Evolutionary conservation across 2,329 filamentous ascomycete genomes (phyloP), one percentile per base, ranked within the genome.

Genomic region (Fusarium sp.): DNA sequence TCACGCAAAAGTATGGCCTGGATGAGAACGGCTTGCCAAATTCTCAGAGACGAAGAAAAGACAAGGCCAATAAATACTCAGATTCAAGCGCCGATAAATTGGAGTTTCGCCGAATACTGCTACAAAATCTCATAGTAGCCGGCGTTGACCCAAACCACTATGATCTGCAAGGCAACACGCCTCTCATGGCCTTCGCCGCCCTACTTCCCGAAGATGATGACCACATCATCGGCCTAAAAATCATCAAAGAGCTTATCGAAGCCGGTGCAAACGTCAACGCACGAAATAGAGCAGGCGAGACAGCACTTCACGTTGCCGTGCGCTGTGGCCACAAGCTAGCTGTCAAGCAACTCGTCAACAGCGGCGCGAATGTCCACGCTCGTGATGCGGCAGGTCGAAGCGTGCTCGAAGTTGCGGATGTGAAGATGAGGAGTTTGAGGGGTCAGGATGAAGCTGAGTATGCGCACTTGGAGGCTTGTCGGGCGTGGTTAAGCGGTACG

Each of bases 281-380:
- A 8, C 84, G 86, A 29, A 89, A 88, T 72, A 79, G 85, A 6
- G 77, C 79, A 1, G 86, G 86, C 43, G 87, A 89, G 76, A 88
- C 87, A 1, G 82, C 86, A 1, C 79, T 88, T 29, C 84, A 88
- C 41, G 73, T 89, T 11, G 86, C 87, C 0, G 85, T 86, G 3
- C 81, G 85, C 5, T 79, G 83, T 22, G 86, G 87, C 0, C 82
- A 84, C 55, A 88, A 87, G 76, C 80, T 86, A 4, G 86, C 86
- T 2, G 76, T 85, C 29, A 81, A 80, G 15, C 81, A 82, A 10
- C 78, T 88, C 13, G 78, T 84, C 15, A 78, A 82, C n/a, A 70
- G 78, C 8, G 83, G 83, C 1, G 85, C 86, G 13, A 85, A 83
- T 30, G 82, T 86, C 1, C 78, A 84, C 32, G 84, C 78, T 10